Base-by-base conservation (phyloP, 257 asterid species). In the Penstemon barbatus region DNA sequence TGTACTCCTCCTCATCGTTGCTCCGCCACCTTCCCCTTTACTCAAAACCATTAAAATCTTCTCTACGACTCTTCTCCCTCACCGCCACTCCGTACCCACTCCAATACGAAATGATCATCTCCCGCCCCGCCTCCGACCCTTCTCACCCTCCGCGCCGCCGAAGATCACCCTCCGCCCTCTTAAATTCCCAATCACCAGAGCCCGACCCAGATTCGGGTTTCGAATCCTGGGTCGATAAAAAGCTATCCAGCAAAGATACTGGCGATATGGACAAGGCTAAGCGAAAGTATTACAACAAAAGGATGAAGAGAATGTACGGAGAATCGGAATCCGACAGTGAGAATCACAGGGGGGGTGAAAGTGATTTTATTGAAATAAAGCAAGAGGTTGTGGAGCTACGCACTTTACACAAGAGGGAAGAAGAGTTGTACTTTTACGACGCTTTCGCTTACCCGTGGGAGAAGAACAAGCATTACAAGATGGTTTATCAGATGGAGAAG, bases 381-480 rank as follows among this genome's bases (percentile, higher is more conserved):
- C 97, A 88, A 71, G 95, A 93, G 62, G 90, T 93, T 12, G 99
- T 93, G 66, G 97, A 93, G 75, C 78, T 88, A 0, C 86, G 84
- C 8, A 86, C 96, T 3, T 68, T 88, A 74, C 97, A 90, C 57
- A 82, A 83, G 81, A 84, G 85, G 49, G 97, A 93, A 77, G 96
- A 93, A 41, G 98, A 93, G 58, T 65, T 93, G 91, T 85, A 87
- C 76, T 93, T 90, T 57, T 79, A 93, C 57, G 97, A 93, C 56
- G 73, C 94, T 2, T 90, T 93, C 65, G 90, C 96, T 50, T 93
- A 88, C 65, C 99, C 99, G 0, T 93, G 99, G 99, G 99, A 93
- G 81, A 88, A 93, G 50, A 81, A 90, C 75, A 93, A 90, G 89
- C 99, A 93, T 80, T 90, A 93, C 68, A 93, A 79, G 74, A 93